These are phyloP conservation scores for Colletotrichum sp. DNA, from an alignment of 2,329 filamentous ascomycete genomes.

Conservation along the genomic window DNA sequence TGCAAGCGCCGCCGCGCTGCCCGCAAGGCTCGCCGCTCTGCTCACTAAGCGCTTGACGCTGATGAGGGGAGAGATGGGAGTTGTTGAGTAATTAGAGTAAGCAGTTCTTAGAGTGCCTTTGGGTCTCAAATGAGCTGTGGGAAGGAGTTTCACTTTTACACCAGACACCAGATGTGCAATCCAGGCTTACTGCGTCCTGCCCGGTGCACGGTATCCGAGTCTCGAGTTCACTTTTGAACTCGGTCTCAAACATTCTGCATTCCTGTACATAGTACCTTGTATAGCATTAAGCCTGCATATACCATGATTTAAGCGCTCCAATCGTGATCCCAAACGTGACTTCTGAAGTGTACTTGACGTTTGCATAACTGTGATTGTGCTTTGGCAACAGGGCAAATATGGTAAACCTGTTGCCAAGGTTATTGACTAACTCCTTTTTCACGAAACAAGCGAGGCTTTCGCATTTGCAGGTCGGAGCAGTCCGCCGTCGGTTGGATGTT, in stretches of 20 bases:
- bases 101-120: background rate
- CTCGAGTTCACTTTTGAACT: background rate
- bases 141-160: background rate
- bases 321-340: background rate
- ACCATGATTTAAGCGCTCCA: background rate
- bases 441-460: background rate
- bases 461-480: background rate
- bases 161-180: constrained; percentile 16
- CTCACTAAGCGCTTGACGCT: constrained; percentile 1
- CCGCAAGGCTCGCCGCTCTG: constrained; percentile 20
- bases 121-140: background rate
- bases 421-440: background rate
- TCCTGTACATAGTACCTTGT: constrained; percentile 21
- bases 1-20: constrained; percentile 19
- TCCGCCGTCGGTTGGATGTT: background rate
- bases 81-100: background rate
- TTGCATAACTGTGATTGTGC: accelerated
- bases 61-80: background rate
- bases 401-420: too few species aligned
- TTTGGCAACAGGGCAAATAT: accelerated
- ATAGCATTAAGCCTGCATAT: constrained; percentile 21
- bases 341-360: background rate
- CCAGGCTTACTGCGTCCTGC: constrained; percentile 11
- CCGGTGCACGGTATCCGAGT: background rate
- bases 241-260: background rate